phyloP scores from a whole-genome alignment of 257 asterid genomes.

The Scutellaria minor region DNA sequence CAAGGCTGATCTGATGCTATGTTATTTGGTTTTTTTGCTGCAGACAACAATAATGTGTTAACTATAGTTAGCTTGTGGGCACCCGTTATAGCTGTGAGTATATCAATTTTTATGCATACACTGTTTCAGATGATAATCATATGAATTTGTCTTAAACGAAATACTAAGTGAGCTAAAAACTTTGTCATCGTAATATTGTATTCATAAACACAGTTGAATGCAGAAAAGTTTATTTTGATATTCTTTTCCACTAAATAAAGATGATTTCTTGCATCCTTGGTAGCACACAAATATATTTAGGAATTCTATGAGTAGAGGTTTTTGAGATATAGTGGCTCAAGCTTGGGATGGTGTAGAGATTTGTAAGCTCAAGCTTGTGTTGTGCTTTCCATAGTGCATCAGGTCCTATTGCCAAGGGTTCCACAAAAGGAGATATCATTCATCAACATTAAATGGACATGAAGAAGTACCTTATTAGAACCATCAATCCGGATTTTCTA shows the following conservation, averaged over 20 bases:
- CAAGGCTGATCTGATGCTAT: slow-evolving; percentile 4
- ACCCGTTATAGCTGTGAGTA: slow-evolving; percentile 97
- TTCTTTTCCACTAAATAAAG: neutral
- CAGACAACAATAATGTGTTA: slow-evolving; percentile 80
- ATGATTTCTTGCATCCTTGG: too few relatives aligned
- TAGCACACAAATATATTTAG: too few relatives aligned
- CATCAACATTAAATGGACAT: too few relatives aligned
- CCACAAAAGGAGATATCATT: too few relatives aligned
- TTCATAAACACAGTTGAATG: slow-evolving; percentile 13
- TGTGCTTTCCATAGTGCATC: neutral
- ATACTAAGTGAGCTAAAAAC: neutral
- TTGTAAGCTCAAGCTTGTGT: neutral
- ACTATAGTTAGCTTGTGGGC: slow-evolving; percentile 91
- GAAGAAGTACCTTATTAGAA: neutral
- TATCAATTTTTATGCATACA: slow-evolving; percentile 21
- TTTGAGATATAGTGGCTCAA: neutral
- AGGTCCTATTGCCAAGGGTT: too few relatives aligned
- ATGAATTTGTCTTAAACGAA: slow-evolving; percentile 3
- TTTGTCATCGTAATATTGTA: neutral
- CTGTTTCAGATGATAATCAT: slow-evolving; percentile 1
- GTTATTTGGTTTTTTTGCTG: slow-evolving; percentile 39
- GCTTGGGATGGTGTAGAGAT: neutral
- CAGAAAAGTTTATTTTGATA: neutral
- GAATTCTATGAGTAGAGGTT: too few relatives aligned
- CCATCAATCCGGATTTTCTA: neutral